Base-by-base conservation (phyloP, 1,284 basidiomycete genomes). In the Pseudomicrostroma phylloplanum region DNA sequence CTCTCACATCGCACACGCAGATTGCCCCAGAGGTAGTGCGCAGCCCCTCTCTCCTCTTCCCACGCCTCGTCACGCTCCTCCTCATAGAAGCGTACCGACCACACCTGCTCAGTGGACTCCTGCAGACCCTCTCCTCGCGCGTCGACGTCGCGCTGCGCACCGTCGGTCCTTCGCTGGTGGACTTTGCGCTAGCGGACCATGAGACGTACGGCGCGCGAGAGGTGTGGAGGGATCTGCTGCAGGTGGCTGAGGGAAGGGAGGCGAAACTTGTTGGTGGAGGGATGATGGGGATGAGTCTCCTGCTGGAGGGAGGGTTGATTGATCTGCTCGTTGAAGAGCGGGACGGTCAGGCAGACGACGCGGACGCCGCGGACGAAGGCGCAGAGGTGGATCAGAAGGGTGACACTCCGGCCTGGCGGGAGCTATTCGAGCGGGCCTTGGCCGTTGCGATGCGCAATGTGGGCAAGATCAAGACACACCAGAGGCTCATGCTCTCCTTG, bases 101-200 rank as follows among this genome's bases (percentile, higher is more conserved):
- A 11, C 21, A 61, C 26, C 7, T 61, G 17, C 23, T 63, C 23
- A 41, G 42, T 2, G 61, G 61, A 3, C 21, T 63, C 36, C 57
- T 63, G 3, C 21, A 49, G 13, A 30, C 42, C 15, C 49, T 63
- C 23, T 58, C 58, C 11, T 26, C 43, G 12, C 51, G 60, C 15
- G 30, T 30, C 0, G 59, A 63, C 30, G 30, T 53, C 42, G 8
- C 48, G 7, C 56, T 42, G n/a, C 30, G 41, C 13, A n/a, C 15
- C 21, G 43, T 48, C 6, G 43, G 43, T 17, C 43, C 43, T 48
- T 17, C 43, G 43, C 12, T 48, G 43, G 43, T 48, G 21, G 43
- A 21, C 21, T 48, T 48, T 21, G 43, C 21, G 12, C 43, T 48
- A 12, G 43, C 17, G 43, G 15, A n/a, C 6, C 17, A 12, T n/a